A percentile compares a stretch with the other conserved stretches of the same genome.
These are phyloP conservation scores for Cladosporium sp. DNA, from an alignment of 2,329 filamentous ascomycete species.

Conservation along the genomic window DNA sequence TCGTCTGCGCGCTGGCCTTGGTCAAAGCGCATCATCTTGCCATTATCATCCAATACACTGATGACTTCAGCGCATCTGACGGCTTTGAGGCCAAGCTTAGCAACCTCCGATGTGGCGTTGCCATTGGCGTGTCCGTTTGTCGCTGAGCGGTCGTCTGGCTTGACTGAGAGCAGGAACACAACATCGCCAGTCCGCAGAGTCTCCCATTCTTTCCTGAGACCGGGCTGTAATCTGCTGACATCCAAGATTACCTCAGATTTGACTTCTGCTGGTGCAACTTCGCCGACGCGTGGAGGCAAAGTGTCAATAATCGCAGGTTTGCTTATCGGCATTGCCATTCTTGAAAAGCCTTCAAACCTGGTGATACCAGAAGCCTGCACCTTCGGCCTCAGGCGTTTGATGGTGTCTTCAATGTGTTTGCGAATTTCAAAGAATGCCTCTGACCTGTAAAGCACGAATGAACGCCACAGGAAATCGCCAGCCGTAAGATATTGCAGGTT, in stretches of 20 bases:
- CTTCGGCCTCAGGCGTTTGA: constrained; percentile 77
- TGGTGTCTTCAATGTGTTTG: constrained; percentile 80
- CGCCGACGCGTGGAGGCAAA: constrained; percentile 77
- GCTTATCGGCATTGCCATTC: constrained; percentile 84
- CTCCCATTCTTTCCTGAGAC: constrained; percentile 85
- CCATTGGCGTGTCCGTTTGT: constrained; percentile 54
- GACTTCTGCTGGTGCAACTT: constrained; percentile 78
- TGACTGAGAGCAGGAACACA: constrained; percentile 79
- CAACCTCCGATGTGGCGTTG: constrained; percentile 52
- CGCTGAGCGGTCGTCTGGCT: constrained; percentile 56
- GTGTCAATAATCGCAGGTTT: constrained; percentile 88
- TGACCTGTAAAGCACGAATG: constrained; percentile 81
- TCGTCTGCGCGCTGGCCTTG: constrained; percentile 57
- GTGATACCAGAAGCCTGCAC: constrained; percentile 60
- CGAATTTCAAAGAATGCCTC: constrained; percentile 94
- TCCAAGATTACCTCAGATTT: constrained; percentile 84
- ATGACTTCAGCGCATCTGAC: constrained; percentile 83
- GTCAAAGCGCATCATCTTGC: constrained; percentile 66
- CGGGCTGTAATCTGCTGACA: constrained; percentile 73
- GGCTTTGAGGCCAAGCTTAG: constrained; percentile 63
- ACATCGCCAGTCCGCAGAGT: constrained; percentile 81
- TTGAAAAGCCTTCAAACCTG: constrained; percentile 79
- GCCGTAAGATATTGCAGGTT: constrained; percentile 95
- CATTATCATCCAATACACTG: constrained; percentile 83
- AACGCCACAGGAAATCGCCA: constrained; percentile 95